Percentiles rank a stretch among this genome's conserved stretches.
Evolutionary conservation across 768 basidiomycete species (phyloP).

Genomic region (Mycena crocata): DNA sequence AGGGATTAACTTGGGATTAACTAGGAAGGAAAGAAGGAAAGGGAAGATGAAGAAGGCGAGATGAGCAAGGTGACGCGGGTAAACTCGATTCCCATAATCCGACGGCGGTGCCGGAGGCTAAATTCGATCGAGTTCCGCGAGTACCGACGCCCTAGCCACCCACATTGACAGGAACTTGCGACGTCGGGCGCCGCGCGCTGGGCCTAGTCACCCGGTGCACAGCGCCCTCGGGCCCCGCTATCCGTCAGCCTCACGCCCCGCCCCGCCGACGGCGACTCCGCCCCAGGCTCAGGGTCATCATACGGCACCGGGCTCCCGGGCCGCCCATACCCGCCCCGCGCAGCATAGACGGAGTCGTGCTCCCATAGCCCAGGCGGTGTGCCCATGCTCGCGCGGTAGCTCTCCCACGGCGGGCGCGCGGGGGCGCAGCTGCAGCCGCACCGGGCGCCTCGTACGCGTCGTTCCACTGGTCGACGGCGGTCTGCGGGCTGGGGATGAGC

Average conservation of each 20-base stretch:
- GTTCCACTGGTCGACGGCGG: constrained; percentile 48
- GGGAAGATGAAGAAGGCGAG: too few species aligned
- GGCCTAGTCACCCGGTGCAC: constrained; percentile 84
- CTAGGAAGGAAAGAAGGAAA: too few species aligned
- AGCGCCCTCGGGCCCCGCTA: constrained; percentile 75
- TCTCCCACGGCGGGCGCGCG: constrained; percentile 36
- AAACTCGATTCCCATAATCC: constrained; percentile 48
- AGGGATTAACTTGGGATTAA: too few species aligned
- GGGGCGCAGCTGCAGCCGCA: constrained; percentile 9
- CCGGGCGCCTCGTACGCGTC: constrained; percentile 48
- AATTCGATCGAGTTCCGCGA: constrained; percentile 68
- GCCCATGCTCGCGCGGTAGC: constrained; percentile 31
- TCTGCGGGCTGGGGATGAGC: constrained; percentile 55
- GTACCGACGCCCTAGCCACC: constrained; percentile 57
- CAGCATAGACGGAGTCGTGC: constrained; percentile 66
- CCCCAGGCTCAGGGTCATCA: constrained; percentile 47
- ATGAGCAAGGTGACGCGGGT: too few species aligned
- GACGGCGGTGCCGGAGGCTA: constrained; percentile 76
- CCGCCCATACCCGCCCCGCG: constrained; percentile 48
- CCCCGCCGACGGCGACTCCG: constrained; percentile 46
- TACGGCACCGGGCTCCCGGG: constrained; percentile 51
- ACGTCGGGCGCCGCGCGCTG: constrained; percentile 65
- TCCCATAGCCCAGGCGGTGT: constrained; percentile 62
- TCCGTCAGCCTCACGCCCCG: constrained; percentile 87
- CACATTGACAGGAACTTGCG: constrained; percentile 57